Conservation (phyloP, 2,329 filamentous ascomycete species). For the Sporothrix globosa region DNA sequence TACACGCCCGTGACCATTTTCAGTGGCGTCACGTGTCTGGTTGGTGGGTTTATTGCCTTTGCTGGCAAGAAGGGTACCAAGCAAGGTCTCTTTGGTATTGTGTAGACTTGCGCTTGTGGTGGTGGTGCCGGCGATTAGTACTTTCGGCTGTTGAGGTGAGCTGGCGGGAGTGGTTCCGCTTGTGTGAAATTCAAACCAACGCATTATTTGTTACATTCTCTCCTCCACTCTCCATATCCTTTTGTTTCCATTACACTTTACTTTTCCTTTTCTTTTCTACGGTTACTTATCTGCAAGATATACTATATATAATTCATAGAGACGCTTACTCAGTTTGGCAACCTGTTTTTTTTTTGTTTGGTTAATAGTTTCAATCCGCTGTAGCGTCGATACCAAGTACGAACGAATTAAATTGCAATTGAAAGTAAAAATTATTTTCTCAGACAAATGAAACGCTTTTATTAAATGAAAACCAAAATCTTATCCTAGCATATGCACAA, state of each 20-base stretch:
- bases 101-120: not conserved
- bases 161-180: not conserved
- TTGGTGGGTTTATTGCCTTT: slow-evolving; percentile 36
- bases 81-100: slow-evolving; percentile 40
- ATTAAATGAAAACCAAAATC: not conserved
- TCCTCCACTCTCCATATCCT: not conserved
- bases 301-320: not conserved
- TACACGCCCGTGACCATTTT: slow-evolving; percentile 47
- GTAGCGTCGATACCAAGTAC: not conserved
- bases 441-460: slow-evolving; percentile 15
- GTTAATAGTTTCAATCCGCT: not conserved
- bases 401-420: not conserved
- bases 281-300: not conserved
- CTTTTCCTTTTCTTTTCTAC: not conserved
- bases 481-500: not conserved
- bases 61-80: slow-evolving; percentile 38
- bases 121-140: not conserved
- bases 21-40: slow-evolving; percentile 45
- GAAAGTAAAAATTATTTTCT: not conserved
- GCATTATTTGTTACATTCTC: not conserved
- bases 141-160: not conserved
- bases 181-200: not conserved
- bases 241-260: not conserved
- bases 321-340: slow-evolving; percentile 4
- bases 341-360: not conserved